These are phyloP conservation scores for Ciborinia camelliae DNA, from an alignment of 2,329 filamentous ascomycete genomes.

Conservation along the genomic window DNA sequence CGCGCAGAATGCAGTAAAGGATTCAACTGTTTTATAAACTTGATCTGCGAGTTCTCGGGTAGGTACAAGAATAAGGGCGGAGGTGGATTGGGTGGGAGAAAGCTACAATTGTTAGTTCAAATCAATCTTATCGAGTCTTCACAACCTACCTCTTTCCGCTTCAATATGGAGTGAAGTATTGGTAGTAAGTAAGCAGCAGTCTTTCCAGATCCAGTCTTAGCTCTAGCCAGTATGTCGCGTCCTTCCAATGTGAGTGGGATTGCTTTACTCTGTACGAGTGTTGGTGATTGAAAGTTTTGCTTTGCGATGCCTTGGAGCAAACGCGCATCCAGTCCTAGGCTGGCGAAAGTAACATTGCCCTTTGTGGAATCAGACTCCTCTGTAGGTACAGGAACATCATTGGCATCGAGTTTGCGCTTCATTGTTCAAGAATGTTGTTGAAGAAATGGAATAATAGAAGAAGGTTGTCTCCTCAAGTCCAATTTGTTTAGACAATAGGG, in stretches of 20 bases:
- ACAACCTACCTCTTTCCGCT: conserved; percentile 60
- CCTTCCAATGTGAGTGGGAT: conserved; percentile 87
- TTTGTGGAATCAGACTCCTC: conserved; percentile 35
- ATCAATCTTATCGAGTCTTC: conserved; percentile 10
- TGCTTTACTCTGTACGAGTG: conserved; percentile 80
- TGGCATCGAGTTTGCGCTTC: conserved; percentile 61
- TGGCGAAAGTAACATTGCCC: conserved; percentile 58
- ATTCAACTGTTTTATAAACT: conserved; percentile 73
- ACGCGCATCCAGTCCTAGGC: conserved; percentile 77
- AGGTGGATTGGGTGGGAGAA: conserved; percentile 53
- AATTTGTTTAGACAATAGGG: neutral
- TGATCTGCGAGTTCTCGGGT: conserved; percentile 93
- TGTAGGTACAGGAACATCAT: conserved; percentile 46
- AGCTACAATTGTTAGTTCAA: conserved; percentile 40
- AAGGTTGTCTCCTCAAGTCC: conserved; percentile 13
- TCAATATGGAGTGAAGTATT: conserved; percentile 78
- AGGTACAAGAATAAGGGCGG: conserved; percentile 86
- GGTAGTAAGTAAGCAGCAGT: conserved; percentile 94
- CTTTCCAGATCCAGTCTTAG: conserved; percentile 94
- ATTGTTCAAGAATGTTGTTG: conserved; percentile 39
- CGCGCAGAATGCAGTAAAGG: conserved; percentile 76
- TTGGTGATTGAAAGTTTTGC: conserved; percentile 81
- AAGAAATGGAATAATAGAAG: neutral
- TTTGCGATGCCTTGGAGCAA: conserved; percentile 81
- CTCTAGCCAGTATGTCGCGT: conserved; percentile 84